Conservation (phyloP, 805 yeast species). For the Kuraishia floccosa region DNA sequence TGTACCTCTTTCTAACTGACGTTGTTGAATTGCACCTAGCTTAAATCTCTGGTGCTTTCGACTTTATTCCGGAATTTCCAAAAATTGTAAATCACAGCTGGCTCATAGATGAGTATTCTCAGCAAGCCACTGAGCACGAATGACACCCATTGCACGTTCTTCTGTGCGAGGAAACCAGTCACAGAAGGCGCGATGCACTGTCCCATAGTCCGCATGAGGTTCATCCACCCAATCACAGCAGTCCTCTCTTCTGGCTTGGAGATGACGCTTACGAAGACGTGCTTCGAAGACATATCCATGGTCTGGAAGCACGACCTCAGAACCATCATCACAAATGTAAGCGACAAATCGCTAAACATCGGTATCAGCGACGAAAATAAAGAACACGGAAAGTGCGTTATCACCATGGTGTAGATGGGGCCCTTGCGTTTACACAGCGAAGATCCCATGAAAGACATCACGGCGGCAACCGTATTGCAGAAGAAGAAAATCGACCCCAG, state of each 20-base stretch:
- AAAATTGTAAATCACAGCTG: slow-evolving; percentile 21
- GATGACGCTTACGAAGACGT: slow-evolving; percentile 30
- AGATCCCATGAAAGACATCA: slow-evolving; percentile 29
- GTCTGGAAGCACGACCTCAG: slow-evolving; percentile 27
- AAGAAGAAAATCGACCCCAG: slow-evolving; percentile 28
- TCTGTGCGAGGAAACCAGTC: slow-evolving; percentile 26
- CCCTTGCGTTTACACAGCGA: slow-evolving; percentile 30
- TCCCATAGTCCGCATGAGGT: slow-evolving; percentile 29
- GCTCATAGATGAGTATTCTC: slow-evolving; percentile 25
- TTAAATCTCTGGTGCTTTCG: slow-evolving; percentile 1
- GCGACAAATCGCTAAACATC: slow-evolving; percentile 19
- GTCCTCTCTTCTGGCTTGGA: slow-evolving; percentile 28
- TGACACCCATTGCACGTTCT: slow-evolving; percentile 26
- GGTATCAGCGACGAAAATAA: slow-evolving; percentile 26
- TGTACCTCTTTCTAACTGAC: no score
- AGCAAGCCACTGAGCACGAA: slow-evolving; percentile 28
- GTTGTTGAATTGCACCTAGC: no score
- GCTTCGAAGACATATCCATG: slow-evolving; percentile 38
- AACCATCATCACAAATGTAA: slow-evolving; percentile 20
- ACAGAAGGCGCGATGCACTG: slow-evolving; percentile 29
- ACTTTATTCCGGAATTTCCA: slow-evolving; percentile 9
- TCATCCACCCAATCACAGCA: slow-evolving; percentile 30
- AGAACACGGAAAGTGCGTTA: slow-evolving; percentile 31
- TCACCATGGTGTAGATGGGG: slow-evolving; percentile 31
- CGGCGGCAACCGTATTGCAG: slow-evolving; percentile 24